A percentile compares a stretch with the other conserved stretches of the same genome.
These are phyloP conservation scores for Coniochaeta sp. DNA, from an alignment of 2,329 filamentous ascomycete species.

Conservation along the genomic window DNA sequence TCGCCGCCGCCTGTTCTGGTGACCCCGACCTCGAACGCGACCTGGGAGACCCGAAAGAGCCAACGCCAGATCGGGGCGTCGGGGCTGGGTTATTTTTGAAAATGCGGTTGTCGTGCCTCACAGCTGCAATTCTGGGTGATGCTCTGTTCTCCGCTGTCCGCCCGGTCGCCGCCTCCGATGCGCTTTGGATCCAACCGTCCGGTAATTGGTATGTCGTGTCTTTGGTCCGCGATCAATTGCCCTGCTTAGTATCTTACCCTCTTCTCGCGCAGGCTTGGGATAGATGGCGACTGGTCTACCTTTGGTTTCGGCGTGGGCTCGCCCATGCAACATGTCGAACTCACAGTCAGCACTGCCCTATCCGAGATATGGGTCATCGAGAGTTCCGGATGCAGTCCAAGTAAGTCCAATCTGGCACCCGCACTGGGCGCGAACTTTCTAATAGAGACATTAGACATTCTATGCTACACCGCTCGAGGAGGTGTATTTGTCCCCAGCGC, in stretches of 20 bases:
- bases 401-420: slow-evolving; percentile 25
- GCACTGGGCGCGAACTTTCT: not conserved
- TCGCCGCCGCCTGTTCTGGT: not conserved
- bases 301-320: slow-evolving; percentile 51
- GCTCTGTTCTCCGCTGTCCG: slow-evolving; percentile 14
- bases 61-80: slow-evolving; percentile 9
- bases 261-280: slow-evolving; percentile 41
- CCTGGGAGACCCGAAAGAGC: slow-evolving; percentile 1
- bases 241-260: slow-evolving; percentile 8
- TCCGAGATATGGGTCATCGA: slow-evolving; percentile 67
- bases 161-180: slow-evolving; percentile 7
- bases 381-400: slow-evolving; percentile 43
- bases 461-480: slow-evolving; percentile 51
- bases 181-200: slow-evolving; percentile 18
- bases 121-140: slow-evolving; percentile 17
- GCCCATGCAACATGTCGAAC: slow-evolving; percentile 34
- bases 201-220: slow-evolving; percentile 16
- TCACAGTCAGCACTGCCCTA: slow-evolving; percentile 57
- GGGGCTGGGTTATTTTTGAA: slow-evolving; percentile 14
- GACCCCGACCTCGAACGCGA: not conserved
- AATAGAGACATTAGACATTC: slow-evolving; percentile 30
- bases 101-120: slow-evolving; percentile 18
- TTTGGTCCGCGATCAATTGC: not conserved
- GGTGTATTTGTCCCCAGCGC: slow-evolving; percentile 44
- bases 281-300: slow-evolving; percentile 67